Conservation (phyloP, 441 rosid species). For the Gossypium gossypioides region DNA sequence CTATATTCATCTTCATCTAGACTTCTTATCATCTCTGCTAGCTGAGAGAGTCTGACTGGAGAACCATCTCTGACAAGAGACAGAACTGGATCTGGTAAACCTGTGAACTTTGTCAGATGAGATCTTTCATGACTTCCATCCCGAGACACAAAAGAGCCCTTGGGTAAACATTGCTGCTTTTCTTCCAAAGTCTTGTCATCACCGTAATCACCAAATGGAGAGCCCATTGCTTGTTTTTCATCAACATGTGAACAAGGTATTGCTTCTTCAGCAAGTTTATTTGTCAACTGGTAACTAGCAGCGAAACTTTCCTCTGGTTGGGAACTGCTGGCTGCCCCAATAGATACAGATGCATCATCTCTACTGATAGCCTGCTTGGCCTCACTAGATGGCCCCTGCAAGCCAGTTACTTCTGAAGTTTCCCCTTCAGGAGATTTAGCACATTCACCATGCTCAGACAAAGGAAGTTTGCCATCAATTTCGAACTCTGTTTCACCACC, state of each 20-base stretch:
- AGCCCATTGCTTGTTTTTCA: constrained; percentile 24
- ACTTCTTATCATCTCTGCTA: constrained; percentile 41
- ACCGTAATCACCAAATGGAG: constrained; percentile 15
- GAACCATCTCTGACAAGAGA: constrained; percentile 30
- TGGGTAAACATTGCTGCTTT: constrained; percentile 29
- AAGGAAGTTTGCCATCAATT: constrained; percentile 17
- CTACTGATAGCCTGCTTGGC: constrained; percentile 24
- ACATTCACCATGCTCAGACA: constrained; percentile 14
- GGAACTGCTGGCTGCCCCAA: constrained; percentile 18
- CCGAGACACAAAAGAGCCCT: constrained; percentile 30
- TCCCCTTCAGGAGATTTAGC: constrained; percentile 26
- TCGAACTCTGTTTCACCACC: constrained; percentile 24
- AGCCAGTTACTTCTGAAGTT: constrained; percentile 17
- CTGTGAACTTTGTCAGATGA: constrained; percentile 20
- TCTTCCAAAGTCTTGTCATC: constrained; percentile 24
- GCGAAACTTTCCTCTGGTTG: constrained; percentile 24
- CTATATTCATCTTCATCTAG: constrained; percentile 60
- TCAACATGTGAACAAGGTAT: constrained; percentile 20
- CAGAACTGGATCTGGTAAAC: constrained; percentile 21
- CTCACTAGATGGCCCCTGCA: constrained; percentile 26
- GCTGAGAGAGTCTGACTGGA: constrained; percentile 39
- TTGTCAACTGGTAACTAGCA: constrained; percentile 22
- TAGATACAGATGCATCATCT: constrained; percentile 22
- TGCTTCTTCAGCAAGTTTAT: constrained; percentile 20
- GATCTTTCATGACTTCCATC: constrained; percentile 31